phyloP scores from a whole-genome alignment of 306 rosid genomes.

The Begonia peltatifolia region DNA sequence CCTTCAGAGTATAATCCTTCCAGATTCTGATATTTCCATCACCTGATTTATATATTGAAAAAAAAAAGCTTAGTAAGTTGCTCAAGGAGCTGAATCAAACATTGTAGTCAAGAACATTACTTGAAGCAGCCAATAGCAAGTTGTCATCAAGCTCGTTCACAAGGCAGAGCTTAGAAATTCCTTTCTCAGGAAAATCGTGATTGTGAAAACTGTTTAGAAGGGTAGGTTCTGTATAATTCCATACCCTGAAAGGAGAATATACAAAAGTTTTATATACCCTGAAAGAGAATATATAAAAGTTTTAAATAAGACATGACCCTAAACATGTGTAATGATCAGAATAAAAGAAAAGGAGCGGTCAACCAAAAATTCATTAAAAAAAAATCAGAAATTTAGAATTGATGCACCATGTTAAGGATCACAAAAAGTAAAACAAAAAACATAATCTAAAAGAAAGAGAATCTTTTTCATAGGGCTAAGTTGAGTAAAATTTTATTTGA shows the following conservation, averaged over 20 bases:
- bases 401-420: too few relatives aligned
- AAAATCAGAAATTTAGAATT: too few relatives aligned
- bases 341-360: too few relatives aligned
- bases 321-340: too few relatives aligned
- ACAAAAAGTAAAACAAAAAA: too few relatives aligned
- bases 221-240: slow-evolving; percentile 77
- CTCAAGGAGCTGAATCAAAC: slow-evolving; percentile 6
- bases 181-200: slow-evolving; percentile 82
- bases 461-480: too few relatives aligned
- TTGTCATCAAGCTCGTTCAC: slow-evolving; percentile 94
- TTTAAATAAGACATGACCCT: not conserved
- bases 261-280: slow-evolving; percentile 32
- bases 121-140: slow-evolving; percentile 94
- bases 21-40: slow-evolving; percentile 89
- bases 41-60: slow-evolving; percentile 22
- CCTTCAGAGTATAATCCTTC: slow-evolving; percentile 75
- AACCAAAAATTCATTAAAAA: too few relatives aligned
- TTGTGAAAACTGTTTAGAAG: slow-evolving; percentile 84
- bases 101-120: slow-evolving; percentile 33
- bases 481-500: too few relatives aligned
- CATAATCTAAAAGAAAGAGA: too few relatives aligned
- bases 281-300: not conserved
- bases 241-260: slow-evolving; percentile 31
- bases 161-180: slow-evolving; percentile 86
- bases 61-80: slow-evolving; percentile 6